Evolutionary conservation across 805 yeast species (phyloP), one percentile per base, ranked within the genome.

Genomic region (Starmera amethionina): DNA sequence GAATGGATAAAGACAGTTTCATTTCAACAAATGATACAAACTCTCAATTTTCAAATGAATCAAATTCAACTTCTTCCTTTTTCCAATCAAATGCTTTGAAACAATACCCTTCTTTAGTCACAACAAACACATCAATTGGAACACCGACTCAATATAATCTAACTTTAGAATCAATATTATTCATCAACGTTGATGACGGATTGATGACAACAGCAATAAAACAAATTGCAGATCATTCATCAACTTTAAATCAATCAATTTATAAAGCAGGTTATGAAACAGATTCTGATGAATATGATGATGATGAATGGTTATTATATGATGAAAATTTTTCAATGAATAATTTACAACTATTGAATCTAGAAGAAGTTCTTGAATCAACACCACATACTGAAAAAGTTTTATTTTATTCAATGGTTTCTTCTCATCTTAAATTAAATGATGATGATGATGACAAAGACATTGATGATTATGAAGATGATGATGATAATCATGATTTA

Each of bases 271-370:
- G 13, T 13, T 13, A 34, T 34, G n/a, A n/a, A 9, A 14, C 22
- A 4, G 36, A 34, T 4, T 8, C 16, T 9, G 34, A 32, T 8
- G 19, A 15, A 15, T 12, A 14, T n/a, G 16, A n/a, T 13, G 37
- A 34, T 16, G 69, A 65, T 37, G 68, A 65, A 35, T 66, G 71
- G 71, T 45, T 65, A 12, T 44, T 65, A 5, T 66, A 65, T 40
- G 71, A 66, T 45, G 53, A 60, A 4, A 46, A 52, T 2, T 66
- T 64, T 42, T 55, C 64, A 11, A 47, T 65, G 52, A 47, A 56
- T 25, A 65, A 65, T 44, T 43, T 65, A 34, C 63, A 62, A 40
- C 51, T 60, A 34, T 46, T 63, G 13, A 46, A 56, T 6, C 39
- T 65, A 8, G 57, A 56, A n/a, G 68, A 65, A 39, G 48, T 60